Conservation (phyloP, 225 moss, liverwort and hornwort species). For the Polytrichum commune region DNA sequence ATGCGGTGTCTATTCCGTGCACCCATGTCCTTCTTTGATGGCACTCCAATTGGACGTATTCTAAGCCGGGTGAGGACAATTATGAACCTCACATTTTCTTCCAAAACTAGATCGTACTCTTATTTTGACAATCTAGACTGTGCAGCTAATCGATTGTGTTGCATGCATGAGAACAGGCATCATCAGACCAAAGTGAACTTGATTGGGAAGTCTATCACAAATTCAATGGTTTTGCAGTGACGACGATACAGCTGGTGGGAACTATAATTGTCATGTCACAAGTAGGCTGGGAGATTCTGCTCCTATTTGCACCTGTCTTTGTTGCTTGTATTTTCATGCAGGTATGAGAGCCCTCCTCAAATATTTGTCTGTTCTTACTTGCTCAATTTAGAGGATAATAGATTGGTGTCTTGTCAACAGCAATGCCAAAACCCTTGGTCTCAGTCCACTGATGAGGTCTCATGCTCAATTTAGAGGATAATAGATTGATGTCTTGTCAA, state of each 20-base stretch:
- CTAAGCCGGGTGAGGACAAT: conserved; percentile 41
- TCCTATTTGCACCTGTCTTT: conserved; percentile 50
- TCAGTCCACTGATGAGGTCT: too few relatives aligned
- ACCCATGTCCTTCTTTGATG: conserved; percentile 63
- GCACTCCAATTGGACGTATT: conserved; percentile 61
- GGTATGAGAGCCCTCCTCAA: conserved; percentile 21
- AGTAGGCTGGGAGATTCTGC: conserved; percentile 57
- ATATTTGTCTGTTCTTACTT: too few relatives aligned
- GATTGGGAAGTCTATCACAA: conserved; percentile 64
- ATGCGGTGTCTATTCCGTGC: conserved; percentile 56
- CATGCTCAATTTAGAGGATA: too few relatives aligned
- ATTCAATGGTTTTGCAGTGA: conserved; percentile 54
- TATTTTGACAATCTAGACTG: background rate
- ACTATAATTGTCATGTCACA: conserved; percentile 66
- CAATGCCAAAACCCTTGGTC: too few relatives aligned
- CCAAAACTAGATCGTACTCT: background rate
- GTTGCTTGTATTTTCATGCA: conserved; percentile 58
- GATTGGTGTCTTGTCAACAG: too few relatives aligned
- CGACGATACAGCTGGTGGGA: conserved; percentile 46
- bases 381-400: too few relatives aligned
- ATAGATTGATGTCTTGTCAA: too few relatives aligned
- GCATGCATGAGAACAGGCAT: conserved; percentile 25
- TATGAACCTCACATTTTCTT: background rate
- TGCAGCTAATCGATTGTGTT: background rate
- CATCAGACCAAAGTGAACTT: conserved; percentile 55